Conservation (phyloP, 768 basidiomycete genomes). For the Lepiota venenata region DNA sequence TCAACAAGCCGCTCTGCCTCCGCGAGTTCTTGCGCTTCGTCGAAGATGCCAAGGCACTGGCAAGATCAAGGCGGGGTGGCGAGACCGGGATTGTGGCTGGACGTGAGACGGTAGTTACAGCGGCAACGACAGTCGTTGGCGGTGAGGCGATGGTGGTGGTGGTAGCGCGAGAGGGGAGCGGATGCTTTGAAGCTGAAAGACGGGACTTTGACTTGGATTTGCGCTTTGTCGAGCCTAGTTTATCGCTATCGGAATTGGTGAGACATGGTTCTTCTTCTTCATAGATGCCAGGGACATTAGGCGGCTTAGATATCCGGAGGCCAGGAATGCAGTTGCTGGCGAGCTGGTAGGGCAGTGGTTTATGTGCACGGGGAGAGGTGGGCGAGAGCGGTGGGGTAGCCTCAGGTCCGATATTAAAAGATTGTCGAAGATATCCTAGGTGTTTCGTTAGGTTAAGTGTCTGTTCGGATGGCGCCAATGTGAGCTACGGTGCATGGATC, state of each 20-base stretch:
- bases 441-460: conserved; percentile 62
- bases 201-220: conserved; percentile 46
- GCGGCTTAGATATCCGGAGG: conserved; percentile 60
- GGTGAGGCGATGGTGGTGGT: conserved; percentile 40
- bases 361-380: conserved; percentile 48
- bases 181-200: conserved; percentile 44
- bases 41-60: conserved; percentile 16
- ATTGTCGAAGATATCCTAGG: conserved; percentile 59
- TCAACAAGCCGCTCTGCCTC: conserved; percentile 56
- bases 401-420: conserved; percentile 42
- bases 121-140: conserved; percentile 22
- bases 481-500: conserved; percentile 11
- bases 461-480: conserved; percentile 27
- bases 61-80: conserved; percentile 17
- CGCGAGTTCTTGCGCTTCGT: conserved; percentile 38
- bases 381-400: conserved; percentile 37
- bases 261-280: conserved; percentile 62
- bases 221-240: conserved; percentile 36
- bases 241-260: conserved; percentile 41
- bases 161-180: conserved; percentile 39
- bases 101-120: not conserved
- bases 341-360: conserved; percentile 30
- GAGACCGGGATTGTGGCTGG: conserved; percentile 14
- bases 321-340: conserved; percentile 39
- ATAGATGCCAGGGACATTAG: conserved; percentile 60